Evolutionary conservation across 192 early-diverging fungal species (phyloP), one percentile per base, ranked within the genome.

Genomic region (Backusella tarrabulga): DNA sequence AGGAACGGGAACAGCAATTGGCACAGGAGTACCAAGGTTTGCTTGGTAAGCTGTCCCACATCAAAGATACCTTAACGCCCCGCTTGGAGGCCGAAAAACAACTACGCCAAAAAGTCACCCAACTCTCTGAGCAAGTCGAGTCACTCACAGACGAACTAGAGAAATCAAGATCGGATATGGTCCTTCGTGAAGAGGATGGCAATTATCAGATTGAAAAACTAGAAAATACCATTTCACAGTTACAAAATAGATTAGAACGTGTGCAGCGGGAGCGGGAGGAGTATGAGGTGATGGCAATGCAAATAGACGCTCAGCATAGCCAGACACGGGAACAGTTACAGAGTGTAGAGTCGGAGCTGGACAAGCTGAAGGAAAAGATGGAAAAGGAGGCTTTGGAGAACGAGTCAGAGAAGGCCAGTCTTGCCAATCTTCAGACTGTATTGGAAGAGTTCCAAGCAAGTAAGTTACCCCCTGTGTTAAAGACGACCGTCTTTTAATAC

Each of bases 361-460:
- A 90, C 68, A 76, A 83, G 40, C 77, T 86, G 2, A 78, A 83
- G 34, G 77, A 77, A 6, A 86, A 88, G 42, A 78, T 89, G 74
- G 85, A 88, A 29, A 34, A 75, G 8, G 72, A 88, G 23, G 75
- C 83, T 32, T 72, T 83, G 15, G 89, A 90, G 42, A 82, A 86
- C 17, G 88, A 91, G 56, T 84, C 84, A 11, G 90, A 95, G 73
- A 76, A 81, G 34, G 77, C 85, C 23, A 90, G 91, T 76, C 72
- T 93, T 50, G 77, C 76, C 14, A 99, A 99, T 76, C 85, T 99
- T 74, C 97, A 96, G 75, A 76, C 86, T 35, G 96, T 97, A 17
- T 84, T 99, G 67, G 92, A 95, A 83, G 91, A 93, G 79, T 95
- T 99, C 79, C 95, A 99, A 81, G 88, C 87, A 32, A 87, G 92